Evolutionary conservation across 2,329 filamentous ascomycete species (phyloP), one percentile per base, ranked within the genome.

Genomic region (Neocatenulostroma microsporum): DNA sequence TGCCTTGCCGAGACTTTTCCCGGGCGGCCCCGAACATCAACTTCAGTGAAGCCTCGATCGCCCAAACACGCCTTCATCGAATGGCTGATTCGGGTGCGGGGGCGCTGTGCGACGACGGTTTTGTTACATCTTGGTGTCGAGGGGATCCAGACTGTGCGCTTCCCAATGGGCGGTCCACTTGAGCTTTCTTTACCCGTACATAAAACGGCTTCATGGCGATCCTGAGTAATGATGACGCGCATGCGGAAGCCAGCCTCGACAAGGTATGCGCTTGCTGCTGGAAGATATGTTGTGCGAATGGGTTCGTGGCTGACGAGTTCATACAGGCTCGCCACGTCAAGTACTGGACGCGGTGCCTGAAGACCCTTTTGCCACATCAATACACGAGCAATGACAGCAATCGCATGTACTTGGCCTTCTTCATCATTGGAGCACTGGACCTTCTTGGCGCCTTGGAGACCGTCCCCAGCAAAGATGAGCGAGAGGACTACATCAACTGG

Each of bases 371-470:
- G 5, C 91, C 91, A 0, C 73, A 79, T 30, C 72, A 77, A 45
- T 98, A 96, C 67, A 93, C 84, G 12, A 73, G 79, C 58, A 91
- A 83, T 60, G 91, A 98, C 66, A 86, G 86, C 49, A 89, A 82
- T 53, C 87, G 91, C 53, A 82, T 96, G 68, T 83, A 82, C 4
- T 77, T 96, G 37, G 87, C 79, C 48, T 94, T 82, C 68, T 94
- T 98, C 68, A 88, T 82, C 48, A 67, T 96, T 52, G 82, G 85
- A 6, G 85, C 86, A 1, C 72, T 94, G 32, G 86, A 94, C 56
- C 66, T 96, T 2, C 77, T 98, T 20, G 78, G 75, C 10, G 70
- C 72, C 2, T 67, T 85, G 25, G 61, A 74, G 4, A 63, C 67
- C 33, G 69, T 72, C 29, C 69, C 78, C 14, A 68, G 68, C 2